phyloP scores from a whole-genome alignment of 106 monocot species.

The Acorus calamus region DNA sequence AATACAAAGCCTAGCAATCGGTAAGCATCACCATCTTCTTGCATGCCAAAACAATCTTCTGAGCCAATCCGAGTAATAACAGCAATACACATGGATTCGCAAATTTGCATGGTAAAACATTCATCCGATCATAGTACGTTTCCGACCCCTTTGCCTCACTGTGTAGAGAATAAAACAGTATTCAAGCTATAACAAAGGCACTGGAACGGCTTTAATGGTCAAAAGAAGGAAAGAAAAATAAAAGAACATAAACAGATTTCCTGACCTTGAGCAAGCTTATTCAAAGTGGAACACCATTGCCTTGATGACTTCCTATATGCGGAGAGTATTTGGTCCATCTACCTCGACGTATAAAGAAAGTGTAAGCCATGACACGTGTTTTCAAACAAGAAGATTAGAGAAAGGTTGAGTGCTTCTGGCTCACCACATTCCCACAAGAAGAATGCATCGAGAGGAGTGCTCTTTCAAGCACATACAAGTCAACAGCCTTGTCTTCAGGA shows the following conservation, averaged over 20 bases:
- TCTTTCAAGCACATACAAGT: conserved; percentile 86
- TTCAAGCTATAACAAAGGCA: neutral
- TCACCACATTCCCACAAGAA: conserved; percentile 74
- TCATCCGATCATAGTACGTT: conserved; percentile 77
- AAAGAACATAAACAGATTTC: neutral
- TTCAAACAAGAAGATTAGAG: neutral
- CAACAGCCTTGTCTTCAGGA: conserved; percentile 95
- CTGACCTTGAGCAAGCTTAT: conserved; percentile 79
- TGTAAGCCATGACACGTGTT: neutral
- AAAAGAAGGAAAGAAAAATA: neutral
- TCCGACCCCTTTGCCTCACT: conserved; percentile 74
- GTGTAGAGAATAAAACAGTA: neutral
- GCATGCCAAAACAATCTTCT: too few relatives aligned
- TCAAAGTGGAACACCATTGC: conserved; percentile 76
- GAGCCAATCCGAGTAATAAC: too few relatives aligned
- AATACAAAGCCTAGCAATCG: too few relatives aligned
- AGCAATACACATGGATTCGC: too few relatives aligned
- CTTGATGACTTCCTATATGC: conserved; percentile 75
- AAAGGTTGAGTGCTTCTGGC: neutral
- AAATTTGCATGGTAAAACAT: neutral
- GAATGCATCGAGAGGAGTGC: conserved; percentile 89
- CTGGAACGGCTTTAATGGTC: neutral
- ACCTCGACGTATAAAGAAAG: neutral
- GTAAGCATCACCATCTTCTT: too few relatives aligned
- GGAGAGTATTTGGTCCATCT: conserved; percentile 69